phyloP scores from a whole-genome alignment of 257 asterid genomes.

The Solanum ossicruentum region DNA sequence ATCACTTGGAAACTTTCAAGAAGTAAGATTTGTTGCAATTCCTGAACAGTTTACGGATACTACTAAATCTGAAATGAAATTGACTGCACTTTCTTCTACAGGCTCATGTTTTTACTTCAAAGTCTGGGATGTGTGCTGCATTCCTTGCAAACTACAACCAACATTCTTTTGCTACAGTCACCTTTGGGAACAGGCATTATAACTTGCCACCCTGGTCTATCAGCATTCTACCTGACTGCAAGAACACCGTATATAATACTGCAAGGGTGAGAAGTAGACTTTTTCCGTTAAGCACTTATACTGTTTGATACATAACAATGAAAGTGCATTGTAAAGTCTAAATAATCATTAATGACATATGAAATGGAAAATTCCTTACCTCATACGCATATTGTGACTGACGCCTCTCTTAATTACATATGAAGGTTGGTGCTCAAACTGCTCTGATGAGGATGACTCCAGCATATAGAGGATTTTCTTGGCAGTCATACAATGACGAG shows the following conservation, averaged over 20 bases:
- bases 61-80: not conserved
- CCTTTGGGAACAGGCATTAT: slow-evolving; percentile 59
- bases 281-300: not conserved
- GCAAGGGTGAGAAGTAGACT: slow-evolving; percentile 63
- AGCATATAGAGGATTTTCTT: slow-evolving; percentile 36
- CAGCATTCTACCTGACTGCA: slow-evolving; percentile 98
- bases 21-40: slow-evolving; percentile 34
- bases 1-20: slow-evolving; percentile 80
- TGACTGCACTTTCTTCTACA: slow-evolving; percentile 11
- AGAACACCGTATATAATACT: slow-evolving; percentile 75
- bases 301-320: not conserved
- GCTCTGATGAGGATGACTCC: slow-evolving; percentile 92
- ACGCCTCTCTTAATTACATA: slow-evolving; percentile 1
- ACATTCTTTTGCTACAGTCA: slow-evolving; percentile 59
- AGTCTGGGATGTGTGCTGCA: slow-evolving; percentile 78
- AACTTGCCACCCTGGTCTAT: slow-evolving; percentile 98
- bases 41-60: not conserved
- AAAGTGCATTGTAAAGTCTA: not conserved
- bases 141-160: slow-evolving; percentile 78
- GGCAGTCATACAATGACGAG: slow-evolving; percentile 91
- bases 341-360: not conserved
- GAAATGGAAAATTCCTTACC: not conserved
- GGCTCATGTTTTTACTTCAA: slow-evolving; percentile 78
- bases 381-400: not conserved
- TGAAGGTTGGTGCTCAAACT: slow-evolving; percentile 84